These are phyloP conservation scores for Ophidiomyces ophidiicola DNA, from an alignment of 2,329 filamentous ascomycete genomes.

Conservation along the genomic window DNA sequence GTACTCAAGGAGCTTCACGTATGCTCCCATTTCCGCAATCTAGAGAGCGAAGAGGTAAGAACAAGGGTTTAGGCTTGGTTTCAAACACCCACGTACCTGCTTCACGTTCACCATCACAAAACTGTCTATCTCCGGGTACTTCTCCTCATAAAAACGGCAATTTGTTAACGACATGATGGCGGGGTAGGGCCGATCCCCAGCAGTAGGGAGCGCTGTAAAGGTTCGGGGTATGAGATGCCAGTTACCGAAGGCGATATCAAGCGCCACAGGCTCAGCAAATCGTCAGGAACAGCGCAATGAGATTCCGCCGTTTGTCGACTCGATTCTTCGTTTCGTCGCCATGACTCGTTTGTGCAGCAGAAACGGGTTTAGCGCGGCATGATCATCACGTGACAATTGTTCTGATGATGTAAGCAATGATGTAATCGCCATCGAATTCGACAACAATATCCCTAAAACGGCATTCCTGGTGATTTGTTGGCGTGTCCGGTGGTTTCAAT, in stretches of 20 bases:
- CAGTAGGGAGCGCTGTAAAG: neutral
- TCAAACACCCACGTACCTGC: constrained; percentile 48
- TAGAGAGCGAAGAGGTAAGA: constrained; percentile 27
- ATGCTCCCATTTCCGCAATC: constrained; percentile 99
- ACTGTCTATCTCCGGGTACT: constrained; percentile 95
- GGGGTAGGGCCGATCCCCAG: constrained; percentile 17
- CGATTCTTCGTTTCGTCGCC: neutral
- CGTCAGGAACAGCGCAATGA: too few relatives aligned
- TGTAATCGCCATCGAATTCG: constrained; percentile 9
- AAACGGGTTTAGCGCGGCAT: constrained; percentile 6
- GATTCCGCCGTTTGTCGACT: too few relatives aligned
- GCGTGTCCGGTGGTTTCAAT: too few relatives aligned
- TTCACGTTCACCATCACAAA: constrained; percentile 99
- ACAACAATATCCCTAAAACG: too few relatives aligned
- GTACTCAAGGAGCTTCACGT: constrained; percentile 98
- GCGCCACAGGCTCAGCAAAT: too few relatives aligned
- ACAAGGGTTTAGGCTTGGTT: neutral
- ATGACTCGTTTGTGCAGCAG: neutral
- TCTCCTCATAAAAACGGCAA: constrained; percentile 95
- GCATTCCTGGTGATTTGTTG: too few relatives aligned
- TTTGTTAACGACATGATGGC: constrained; percentile 87
- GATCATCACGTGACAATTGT: neutral
- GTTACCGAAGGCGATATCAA: too few relatives aligned
- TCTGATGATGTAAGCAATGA: constrained; percentile 1
- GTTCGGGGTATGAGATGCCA: too few relatives aligned